Evolutionary conservation across 352 stramenopile genomes (phyloP), one percentile per base, ranked within the genome.

Genomic region (Globisporangium splendens): DNA sequence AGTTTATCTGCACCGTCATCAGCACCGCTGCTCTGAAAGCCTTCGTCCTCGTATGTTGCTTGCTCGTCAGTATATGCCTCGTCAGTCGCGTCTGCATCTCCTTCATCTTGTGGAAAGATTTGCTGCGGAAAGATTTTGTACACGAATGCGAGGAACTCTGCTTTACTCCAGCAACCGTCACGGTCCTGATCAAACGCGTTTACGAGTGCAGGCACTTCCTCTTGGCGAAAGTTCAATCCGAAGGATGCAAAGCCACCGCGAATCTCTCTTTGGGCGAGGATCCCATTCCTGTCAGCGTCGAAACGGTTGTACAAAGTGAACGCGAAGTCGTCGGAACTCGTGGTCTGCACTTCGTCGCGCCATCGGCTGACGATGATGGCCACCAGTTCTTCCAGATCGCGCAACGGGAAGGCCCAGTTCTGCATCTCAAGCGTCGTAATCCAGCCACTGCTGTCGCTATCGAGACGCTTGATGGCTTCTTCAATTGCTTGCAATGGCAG

Each of bases 361-460:
- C 79, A 88, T 15, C 59, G 50, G 15, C 55, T 69, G 4, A 65
- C 63, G 42, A 88, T 59, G 3, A 83, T 24, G 8, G 59, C 55
- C 21, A 77, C 54, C n/a, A 91, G 54, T 47, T 87, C 81, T 60
- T 91, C 79, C 1, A 90, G 61, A 31, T 89, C 79, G 39, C 80
- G 79, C 33, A 70, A 50, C 17, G 83, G 80, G 35, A 77, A 81
- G 14, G 76, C 50, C 80, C 83, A 93, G 0, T 31, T 10, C 7
- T 49, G 61, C 5, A 93, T 56, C 48, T 91, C 81, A 18, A 46
- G 56, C 7, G 79, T 84, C 11, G 83, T 88, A 54, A 93, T 75
- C 79, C 79, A 90, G 11, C 77, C 77, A 33, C 83, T 93, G 12
- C 51, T 49, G 51, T 91, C 75, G 8, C 62, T 72, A 55, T 93